Base-by-base conservation (phyloP, 257 asterid species). In the Nicotiana attenuata region DNA sequence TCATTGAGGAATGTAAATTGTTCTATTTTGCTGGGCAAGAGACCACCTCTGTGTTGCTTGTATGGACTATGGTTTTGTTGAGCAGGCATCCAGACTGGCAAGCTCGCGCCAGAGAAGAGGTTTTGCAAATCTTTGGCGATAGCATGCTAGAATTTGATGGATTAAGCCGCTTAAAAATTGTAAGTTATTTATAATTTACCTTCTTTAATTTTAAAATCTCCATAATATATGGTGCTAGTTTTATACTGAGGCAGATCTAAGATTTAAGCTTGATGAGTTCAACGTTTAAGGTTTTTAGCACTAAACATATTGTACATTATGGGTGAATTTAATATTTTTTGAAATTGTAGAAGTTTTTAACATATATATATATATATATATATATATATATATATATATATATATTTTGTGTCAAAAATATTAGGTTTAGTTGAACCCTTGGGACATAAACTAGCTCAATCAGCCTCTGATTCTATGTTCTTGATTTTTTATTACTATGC, bases 21-120 rank as follows among this genome's bases (percentile, higher is more conserved):
- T 86, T 86, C 59, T 86, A 86, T 41, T 71, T 86, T 55, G 87
- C 87, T 0, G 89, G 89, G 2, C 89, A 86, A 19, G 87, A 86
- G 55, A 81, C 89, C 2, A 81, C 85, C n/a, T 66, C 87, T 0
- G 53, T 11, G 6, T 29, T 84, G 28, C 84, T 86, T 63, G 85
- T 84, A 6, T 86, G 89, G 89, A 78, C 89, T 4, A 78, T 84
- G 87, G 8, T 86, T 57, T 60, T 86, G 17, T 31, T 86, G 59
- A 29, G 89, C 68, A 61, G 53, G 24, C 71, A 81, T 65, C 61
- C 5, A 5, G 80, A 83, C 1, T 86, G 89, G 87, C 89, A 86
- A 75, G 26, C 28, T 0, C 84, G 82, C 0, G 89, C 89, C 20
- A 65, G 87, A 65, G 85, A 86, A n/a, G 87, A 86, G 78, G 87